A percentile compares a stretch with the other conserved stretches of the same genome.
phyloP scores from a whole-genome alignment of 2,329 filamentous ascomycete genomes.

The Neoscytalidium dimidiatum region DNA sequence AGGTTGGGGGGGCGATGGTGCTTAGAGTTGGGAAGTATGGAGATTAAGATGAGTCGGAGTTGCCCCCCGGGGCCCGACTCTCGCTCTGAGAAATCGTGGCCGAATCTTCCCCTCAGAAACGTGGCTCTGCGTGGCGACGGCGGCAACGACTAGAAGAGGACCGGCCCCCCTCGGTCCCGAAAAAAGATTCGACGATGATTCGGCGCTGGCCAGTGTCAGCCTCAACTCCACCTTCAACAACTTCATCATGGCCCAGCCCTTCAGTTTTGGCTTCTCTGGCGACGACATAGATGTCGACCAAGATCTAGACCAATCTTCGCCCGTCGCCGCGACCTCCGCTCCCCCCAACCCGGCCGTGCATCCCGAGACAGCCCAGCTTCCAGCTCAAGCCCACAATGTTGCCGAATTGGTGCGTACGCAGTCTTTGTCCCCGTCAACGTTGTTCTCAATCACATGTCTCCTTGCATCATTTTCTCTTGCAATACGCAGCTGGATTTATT shows the following conservation, averaged over 20 bases:
- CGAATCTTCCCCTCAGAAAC: too few species aligned
- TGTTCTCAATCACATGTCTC: neutral
- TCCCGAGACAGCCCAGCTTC: neutral
- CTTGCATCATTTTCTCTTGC: too few species aligned
- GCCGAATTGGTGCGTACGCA: constrained; percentile 48
- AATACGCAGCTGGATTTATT: too few species aligned
- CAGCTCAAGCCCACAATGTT: constrained; percentile 27
- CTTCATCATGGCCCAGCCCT: constrained; percentile 28
- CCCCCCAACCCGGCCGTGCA: neutral
- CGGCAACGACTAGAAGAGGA: neutral
- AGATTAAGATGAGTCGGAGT: too few species aligned
- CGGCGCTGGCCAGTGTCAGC: neutral
- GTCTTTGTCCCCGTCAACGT: constrained; percentile 10
- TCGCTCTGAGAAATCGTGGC: too few species aligned
- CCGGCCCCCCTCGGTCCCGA: neutral
- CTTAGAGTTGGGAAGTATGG: too few species aligned
- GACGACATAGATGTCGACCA: constrained; percentile 58
- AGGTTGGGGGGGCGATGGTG: too few species aligned
- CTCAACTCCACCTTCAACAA: neutral
- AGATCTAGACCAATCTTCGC: constrained; percentile 32
- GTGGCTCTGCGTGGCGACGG: neutral
- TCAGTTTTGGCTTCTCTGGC: constrained; percentile 61
- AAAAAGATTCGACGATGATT: constrained; percentile 9
- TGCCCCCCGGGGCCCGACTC: too few species aligned
- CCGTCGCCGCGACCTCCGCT: neutral